Percentiles rank a stretch among this genome's conserved stretches.
Conservation (phyloP, 164 flowering plant species). For the Annona cherimola region DNA sequence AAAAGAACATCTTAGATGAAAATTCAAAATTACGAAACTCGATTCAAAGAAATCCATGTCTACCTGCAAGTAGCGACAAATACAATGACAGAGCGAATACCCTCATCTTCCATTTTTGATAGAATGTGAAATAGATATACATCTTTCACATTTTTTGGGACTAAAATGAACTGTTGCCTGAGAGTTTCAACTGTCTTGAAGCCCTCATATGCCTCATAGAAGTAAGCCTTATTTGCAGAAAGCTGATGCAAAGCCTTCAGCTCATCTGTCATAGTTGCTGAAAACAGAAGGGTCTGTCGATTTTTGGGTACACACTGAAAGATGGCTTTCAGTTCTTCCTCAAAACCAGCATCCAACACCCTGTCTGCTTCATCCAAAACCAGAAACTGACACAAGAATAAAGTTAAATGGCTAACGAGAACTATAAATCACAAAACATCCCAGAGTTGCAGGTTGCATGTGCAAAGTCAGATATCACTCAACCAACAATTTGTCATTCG, state of each 20-base stretch:
- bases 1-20: neutral
- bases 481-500: neutral
- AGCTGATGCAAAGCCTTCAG: slow-evolving; percentile 67
- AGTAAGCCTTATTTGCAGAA: slow-evolving; percentile 77
- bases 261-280: slow-evolving; percentile 85
- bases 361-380: slow-evolving; percentile 99
- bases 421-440: neutral
- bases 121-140: slow-evolving; percentile 65
- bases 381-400: slow-evolving; percentile 49
- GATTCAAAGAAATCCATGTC: neutral
- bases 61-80: slow-evolving; percentile 90
- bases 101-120: slow-evolving; percentile 73
- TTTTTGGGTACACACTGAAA: slow-evolving; percentile 77
- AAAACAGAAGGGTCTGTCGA: slow-evolving; percentile 84
- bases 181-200: slow-evolving; percentile 84
- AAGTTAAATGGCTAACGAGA: neutral
- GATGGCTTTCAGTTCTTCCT: slow-evolving; percentile 68
- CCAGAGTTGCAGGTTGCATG: neutral
- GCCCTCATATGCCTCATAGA: slow-evolving; percentile 88
- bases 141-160: slow-evolving; percentile 75
- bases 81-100: slow-evolving; percentile 76
- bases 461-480: neutral
- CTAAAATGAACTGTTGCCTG: slow-evolving; percentile 64
- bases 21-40: neutral
- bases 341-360: slow-evolving; percentile 85